Conservation (phyloP, 1,284 basidiomycete genomes). For the Trichosporon sp. region DNA sequence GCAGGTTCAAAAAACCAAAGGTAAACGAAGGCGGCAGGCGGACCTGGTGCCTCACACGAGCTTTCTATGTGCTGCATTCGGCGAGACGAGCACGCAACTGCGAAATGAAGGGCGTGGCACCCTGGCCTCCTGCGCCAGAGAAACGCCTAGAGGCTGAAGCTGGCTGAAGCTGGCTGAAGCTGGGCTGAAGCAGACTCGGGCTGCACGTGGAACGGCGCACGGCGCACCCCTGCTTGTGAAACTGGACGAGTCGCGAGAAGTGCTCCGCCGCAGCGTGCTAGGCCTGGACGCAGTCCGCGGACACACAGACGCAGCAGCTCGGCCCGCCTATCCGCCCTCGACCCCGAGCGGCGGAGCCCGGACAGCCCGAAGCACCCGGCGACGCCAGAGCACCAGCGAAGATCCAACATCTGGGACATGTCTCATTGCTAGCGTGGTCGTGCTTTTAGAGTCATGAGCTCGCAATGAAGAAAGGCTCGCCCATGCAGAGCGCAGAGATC, state of each 20-base stretch:
- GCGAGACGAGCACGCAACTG: neutral
- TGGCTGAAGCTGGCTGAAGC: neutral
- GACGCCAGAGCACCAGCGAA: neutral
- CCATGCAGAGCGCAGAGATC: neutral
- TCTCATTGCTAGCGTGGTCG: neutral
- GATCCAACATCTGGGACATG: conserved; percentile 1
- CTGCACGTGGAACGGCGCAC: neutral
- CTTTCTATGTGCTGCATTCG: too few species aligned
- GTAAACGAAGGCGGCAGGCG: too few species aligned
- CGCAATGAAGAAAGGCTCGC: too few species aligned
- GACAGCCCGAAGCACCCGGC: too few species aligned
- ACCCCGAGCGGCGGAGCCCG: too few species aligned
- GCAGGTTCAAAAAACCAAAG: neutral
- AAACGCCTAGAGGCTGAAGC: neutral
- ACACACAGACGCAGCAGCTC: neutral
- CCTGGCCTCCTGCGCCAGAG: neutral
- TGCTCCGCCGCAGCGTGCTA: neutral
- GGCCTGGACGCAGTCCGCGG: neutral
- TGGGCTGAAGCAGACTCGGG: too few species aligned
- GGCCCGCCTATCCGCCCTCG: neutral
- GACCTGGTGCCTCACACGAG: neutral
- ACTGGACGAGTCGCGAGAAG: neutral
- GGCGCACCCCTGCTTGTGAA: neutral
- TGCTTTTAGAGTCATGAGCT: neutral
- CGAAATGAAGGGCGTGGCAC: neutral